Evolutionary conservation across 768 basidiomycete genomes (phyloP).

Genomic region (Gloeostereum incarnatum): DNA sequence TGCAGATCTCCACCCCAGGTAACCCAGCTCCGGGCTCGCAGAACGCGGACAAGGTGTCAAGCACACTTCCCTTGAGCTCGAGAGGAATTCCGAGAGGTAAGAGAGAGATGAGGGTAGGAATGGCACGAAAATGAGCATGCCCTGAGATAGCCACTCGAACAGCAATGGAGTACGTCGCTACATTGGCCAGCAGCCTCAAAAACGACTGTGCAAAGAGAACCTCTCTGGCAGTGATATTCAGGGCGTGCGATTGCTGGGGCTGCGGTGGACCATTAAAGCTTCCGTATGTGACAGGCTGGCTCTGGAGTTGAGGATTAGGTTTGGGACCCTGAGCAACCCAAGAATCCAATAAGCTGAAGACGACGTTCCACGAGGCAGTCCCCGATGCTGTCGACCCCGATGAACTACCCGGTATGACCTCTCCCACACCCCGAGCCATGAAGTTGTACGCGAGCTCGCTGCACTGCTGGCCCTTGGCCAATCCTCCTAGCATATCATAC

Average conservation of each 20-base stretch:
- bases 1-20: constrained; percentile 71
- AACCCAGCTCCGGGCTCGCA: constrained; percentile 71
- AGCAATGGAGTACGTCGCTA: constrained; percentile 64
- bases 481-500: constrained; percentile 83
- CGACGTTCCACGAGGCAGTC: constrained; percentile 64
- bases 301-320: constrained; percentile 22
- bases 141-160: constrained; percentile 73
- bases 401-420: constrained; percentile 53
- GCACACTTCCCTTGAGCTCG: constrained; percentile 83
- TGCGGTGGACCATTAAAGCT: constrained; percentile 23
- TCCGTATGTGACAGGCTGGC: not conserved
- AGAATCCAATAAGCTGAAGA: constrained; percentile 68
- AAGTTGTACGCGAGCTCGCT: constrained; percentile 88
- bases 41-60: constrained; percentile 76
- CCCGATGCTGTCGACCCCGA: constrained; percentile 41
- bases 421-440: constrained; percentile 67
- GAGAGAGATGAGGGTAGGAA: constrained; percentile 71
- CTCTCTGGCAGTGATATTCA: constrained; percentile 56
- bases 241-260: constrained; percentile 30
- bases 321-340: constrained; percentile 51
- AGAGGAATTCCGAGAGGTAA: constrained; percentile 76
- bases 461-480: constrained; percentile 77
- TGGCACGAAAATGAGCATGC: constrained; percentile 72
- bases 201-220: constrained; percentile 75
- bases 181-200: constrained; percentile 68